Base-by-base conservation (phyloP, 805 yeast species). In the Candida parachauliodes region DNA sequence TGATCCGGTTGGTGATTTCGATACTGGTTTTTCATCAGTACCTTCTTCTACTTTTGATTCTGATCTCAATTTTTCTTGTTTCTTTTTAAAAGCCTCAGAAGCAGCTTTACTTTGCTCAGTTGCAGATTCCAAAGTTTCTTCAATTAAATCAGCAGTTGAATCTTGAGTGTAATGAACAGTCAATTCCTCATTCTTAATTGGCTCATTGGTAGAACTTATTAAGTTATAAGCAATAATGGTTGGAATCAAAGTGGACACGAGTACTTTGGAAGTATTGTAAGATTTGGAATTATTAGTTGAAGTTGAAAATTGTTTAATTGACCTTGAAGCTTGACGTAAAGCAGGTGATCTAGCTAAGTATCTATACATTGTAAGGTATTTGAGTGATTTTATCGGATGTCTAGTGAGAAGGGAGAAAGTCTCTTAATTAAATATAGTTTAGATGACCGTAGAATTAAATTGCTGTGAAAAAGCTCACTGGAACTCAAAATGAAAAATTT, bases 341-440 rank as follows among this genome's bases (percentile, higher is more conserved):
- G 39, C 17, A 12, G 37, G 28, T 19, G 39, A 41, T 40, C 48
- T 50, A 32, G 44, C 35, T 28, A 47, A 32, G 31, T 40, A 34
- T 52, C 58, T 52, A 41, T 41, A 53, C 57, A 53, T 52, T 22
- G 11, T 25, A 8, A 5, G 27, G n/a, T 5, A 18, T 27, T 27
- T 24, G 9, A n/a, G 5, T 10, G n/a, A n/a, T 24, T 24, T 9
- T n/a, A 10, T 5, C 14, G 9, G 27, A n/a, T 24, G 9, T n/a
- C n/a, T 7, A n/a, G 9, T n/a, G 9, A 8, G 27, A n/a, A 24
- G 14, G n/a, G 9, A n/a, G 5, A 5, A 24, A n/a, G n/a, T 24
- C 9, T 5, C n/a, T 24, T 24, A 24, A 10, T 5, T 24, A n/a
- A 24, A 24, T 24, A 22, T n/a, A n/a, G n/a, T n/a, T n/a, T n/a